Percentiles rank a stretch among this genome's conserved stretches.
These are phyloP conservation scores for Saccharomyces hybrid DNA, from an alignment of 1,139 yeast genomes.

Conservation along the genomic window DNA sequence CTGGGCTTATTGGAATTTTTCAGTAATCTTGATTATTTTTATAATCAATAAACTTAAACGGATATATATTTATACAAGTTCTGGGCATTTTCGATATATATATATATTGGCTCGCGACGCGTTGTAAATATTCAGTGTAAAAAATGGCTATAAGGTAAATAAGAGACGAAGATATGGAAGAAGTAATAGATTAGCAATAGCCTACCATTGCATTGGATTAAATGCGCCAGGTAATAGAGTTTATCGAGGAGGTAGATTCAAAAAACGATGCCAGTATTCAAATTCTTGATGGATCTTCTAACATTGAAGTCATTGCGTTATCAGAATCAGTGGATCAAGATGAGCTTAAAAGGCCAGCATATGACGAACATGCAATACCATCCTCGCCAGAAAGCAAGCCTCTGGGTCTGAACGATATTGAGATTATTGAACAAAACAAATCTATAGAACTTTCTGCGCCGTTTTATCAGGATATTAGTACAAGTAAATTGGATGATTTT, in stretches of 20 bases:
- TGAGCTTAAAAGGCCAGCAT: neutral
- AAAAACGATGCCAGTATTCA: conserved; percentile 3
- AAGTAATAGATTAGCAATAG: neutral
- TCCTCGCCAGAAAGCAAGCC: neutral
- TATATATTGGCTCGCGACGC: neutral
- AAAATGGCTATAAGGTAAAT: neutral
- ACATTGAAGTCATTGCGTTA: neutral
- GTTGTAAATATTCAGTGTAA: neutral
- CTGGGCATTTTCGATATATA: neutral
- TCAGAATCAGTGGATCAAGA: neutral
- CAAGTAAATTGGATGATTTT: conserved; percentile 1
- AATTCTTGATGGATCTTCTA: neutral
- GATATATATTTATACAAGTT: neutral
- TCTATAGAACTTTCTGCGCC: conserved; percentile 9
- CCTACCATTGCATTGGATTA: neutral
- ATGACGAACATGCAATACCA: neutral
- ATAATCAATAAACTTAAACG: neutral
- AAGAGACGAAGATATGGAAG: neutral
- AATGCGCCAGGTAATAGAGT: neutral
- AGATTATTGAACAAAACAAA: conserved; percentile 3
- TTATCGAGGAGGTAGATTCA: conserved; percentile 3
- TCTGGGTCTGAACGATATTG: neutral
- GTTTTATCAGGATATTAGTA: conserved; percentile 8
- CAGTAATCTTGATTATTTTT: conserved; percentile 4
- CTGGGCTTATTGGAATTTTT: conserved; percentile 18